phyloP scores from a whole-genome alignment of 352 stramenopile species.

The Phytophthora multivora region DNA sequence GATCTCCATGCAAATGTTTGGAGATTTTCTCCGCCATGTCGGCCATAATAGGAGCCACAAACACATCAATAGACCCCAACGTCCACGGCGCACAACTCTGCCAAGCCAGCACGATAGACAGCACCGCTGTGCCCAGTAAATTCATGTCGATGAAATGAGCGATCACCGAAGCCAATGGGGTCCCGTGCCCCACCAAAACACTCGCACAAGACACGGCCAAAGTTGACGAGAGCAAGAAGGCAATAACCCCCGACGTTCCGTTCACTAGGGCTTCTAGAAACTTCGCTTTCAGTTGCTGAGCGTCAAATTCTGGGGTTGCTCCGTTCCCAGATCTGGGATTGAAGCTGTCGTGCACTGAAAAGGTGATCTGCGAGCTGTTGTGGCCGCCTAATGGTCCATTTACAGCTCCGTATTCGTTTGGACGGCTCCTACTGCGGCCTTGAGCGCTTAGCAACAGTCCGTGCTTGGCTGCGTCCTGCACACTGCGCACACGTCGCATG shows the following conservation, averaged over 20 bases:
- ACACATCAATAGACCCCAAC: slow-evolving; percentile 79
- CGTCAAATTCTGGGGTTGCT: slow-evolving; percentile 3
- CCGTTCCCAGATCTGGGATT: not conserved
- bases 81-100: slow-evolving; percentile 78
- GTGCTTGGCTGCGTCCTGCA: slow-evolving; percentile 43
- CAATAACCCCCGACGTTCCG: slow-evolving; percentile 74
- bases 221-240: slow-evolving; percentile 79
- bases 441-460: slow-evolving; percentile 20
- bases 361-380: slow-evolving; percentile 20
- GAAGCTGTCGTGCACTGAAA: slow-evolving; percentile 24
- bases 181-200: slow-evolving; percentile 74
- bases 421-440: slow-evolving; percentile 14
- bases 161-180: slow-evolving; percentile 61
- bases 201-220: slow-evolving; percentile 80
- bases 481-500: slow-evolving; percentile 68
- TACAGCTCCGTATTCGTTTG: slow-evolving; percentile 10
- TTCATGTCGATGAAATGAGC: slow-evolving; percentile 88
- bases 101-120: slow-evolving; percentile 78
- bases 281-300: slow-evolving; percentile 23
- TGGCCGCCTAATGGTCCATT: slow-evolving; percentile 11
- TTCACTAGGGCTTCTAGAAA: slow-evolving; percentile 58
- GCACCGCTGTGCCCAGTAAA: slow-evolving; percentile 67
- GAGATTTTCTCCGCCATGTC: slow-evolving; percentile 80
- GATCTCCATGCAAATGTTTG: slow-evolving; percentile 54
- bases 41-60: slow-evolving; percentile 76